Conservation (phyloP, 441 rosid species). For the Erysimum cheiri region DNA sequence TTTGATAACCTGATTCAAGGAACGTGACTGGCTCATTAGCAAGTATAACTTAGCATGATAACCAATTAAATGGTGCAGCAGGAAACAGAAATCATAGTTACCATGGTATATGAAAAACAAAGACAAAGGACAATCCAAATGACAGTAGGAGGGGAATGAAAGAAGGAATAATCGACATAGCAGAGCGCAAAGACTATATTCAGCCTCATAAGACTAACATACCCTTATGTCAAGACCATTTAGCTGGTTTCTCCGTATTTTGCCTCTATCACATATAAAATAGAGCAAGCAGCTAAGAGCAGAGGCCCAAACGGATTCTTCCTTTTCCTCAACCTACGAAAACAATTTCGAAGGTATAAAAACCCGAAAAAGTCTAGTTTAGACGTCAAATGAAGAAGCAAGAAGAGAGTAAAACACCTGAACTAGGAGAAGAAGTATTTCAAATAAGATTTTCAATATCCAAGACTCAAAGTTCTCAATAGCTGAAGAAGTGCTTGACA, state of each 20-base stretch:
- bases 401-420: conserved; percentile 60
- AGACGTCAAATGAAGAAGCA: conserved; percentile 19
- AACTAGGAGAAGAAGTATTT: conserved; percentile 94
- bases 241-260: conserved; percentile 75
- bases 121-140: conserved; percentile 23
- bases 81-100: conserved; percentile 25
- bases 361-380: conserved; percentile 26
- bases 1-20: conserved; percentile 75
- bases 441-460: conserved; percentile 89
- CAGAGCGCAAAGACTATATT: conserved; percentile 29
- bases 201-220: conserved; percentile 29
- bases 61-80: conserved; percentile 8
- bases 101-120: conserved; percentile 10
- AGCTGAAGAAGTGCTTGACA: conserved; percentile 64
- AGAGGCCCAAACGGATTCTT: conserved; percentile 97
- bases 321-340: conserved; percentile 81
- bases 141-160: conserved; percentile 14
- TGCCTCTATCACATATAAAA: conserved; percentile 94
- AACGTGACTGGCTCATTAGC: conserved; percentile 32
- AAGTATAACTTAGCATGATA: conserved; percentile 29
- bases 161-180: conserved; percentile 24
- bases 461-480: conserved; percentile 86
- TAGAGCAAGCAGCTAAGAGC: conserved; percentile 96
- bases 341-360: conserved; percentile 40
- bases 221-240: conserved; percentile 99